These are phyloP conservation scores for Pyronema omphalodes DNA, from an alignment of 495 filamentous ascomycete genomes.

Conservation along the genomic window DNA sequence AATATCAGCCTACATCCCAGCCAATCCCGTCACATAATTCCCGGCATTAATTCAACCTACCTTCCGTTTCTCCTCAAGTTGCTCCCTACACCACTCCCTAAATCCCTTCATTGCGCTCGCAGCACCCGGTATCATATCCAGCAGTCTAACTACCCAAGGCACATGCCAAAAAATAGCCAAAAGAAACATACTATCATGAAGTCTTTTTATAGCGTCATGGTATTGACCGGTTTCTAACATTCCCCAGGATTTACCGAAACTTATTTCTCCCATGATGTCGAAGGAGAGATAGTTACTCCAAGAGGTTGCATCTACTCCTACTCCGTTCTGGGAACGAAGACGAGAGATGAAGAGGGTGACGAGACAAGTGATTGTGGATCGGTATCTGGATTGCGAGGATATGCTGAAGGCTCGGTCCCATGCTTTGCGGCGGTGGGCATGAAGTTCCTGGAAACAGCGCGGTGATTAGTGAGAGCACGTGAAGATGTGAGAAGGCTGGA, in stretches of 20 bases:
- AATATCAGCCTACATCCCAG: too few relatives aligned
- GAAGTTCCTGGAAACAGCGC: background rate
- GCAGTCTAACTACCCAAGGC: background rate
- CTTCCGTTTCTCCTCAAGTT: conserved; percentile 4
- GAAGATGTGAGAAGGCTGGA: too few relatives aligned
- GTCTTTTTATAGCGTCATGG: background rate
- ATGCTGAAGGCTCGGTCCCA: background rate
- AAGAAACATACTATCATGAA: background rate
- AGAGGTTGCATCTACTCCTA: conserved; percentile 35
- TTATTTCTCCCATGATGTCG: conserved; percentile 54
- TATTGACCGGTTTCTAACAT: conserved; percentile 42
- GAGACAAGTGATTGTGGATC: background rate
- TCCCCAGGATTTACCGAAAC: conserved; percentile 51
- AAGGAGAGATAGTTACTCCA: conserved; percentile 51
- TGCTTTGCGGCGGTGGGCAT: background rate
- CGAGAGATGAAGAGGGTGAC: background rate
- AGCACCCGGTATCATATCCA: background rate
- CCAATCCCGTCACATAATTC: background rate
- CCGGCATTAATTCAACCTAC: conserved; percentile 2
- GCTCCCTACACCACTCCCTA: conserved; percentile 4
- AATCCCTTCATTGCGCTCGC: conserved; percentile 7
- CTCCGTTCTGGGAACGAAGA: background rate
- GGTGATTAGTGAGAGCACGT: too few relatives aligned
- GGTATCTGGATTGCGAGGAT: background rate
- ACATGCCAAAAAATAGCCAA: background rate